Percentiles rank a stretch among this genome's conserved stretches.
phyloP scores from a whole-genome alignment of 2,329 filamentous ascomycete genomes.

The Diaporthe ilicicola region DNA sequence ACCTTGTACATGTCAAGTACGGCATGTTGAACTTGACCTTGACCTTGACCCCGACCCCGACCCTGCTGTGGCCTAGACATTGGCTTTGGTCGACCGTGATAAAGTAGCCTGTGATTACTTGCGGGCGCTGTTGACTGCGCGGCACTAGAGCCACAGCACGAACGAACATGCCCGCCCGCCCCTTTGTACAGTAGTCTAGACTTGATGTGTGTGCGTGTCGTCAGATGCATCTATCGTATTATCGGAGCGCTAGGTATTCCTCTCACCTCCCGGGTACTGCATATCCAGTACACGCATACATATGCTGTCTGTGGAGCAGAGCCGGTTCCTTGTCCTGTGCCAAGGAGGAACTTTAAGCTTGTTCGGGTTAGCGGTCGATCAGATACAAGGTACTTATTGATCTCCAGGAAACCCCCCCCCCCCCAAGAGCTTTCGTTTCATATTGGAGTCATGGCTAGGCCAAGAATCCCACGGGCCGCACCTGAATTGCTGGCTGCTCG shows the following conservation, averaged over 20 bases:
- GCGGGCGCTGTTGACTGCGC: not conserved
- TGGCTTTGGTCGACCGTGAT: no score
- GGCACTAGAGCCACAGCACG: not conserved
- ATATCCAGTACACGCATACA: not conserved
- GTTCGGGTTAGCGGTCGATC: slow-evolving; percentile 22
- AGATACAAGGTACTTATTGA: not conserved
- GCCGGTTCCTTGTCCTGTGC: no score
- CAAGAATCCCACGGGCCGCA: slow-evolving; percentile 2
- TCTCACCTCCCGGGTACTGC: not conserved
- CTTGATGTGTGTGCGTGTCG: no score
- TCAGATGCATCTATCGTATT: no score
- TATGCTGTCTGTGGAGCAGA: no score
- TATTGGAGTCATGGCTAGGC: slow-evolving; percentile 3
- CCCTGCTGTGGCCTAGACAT: no score
- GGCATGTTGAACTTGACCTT: not conserved
- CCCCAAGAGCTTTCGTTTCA: slow-evolving; percentile 16
- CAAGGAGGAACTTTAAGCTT: slow-evolving; percentile 1
- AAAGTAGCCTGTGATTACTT: no score
- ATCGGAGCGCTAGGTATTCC: not conserved
- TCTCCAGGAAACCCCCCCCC: not conserved
- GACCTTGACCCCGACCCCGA: not conserved
- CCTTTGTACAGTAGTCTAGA: no score
- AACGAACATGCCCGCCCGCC: not conserved
- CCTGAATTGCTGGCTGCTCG: slow-evolving; percentile 13
- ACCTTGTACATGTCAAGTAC: not conserved